These are phyloP conservation scores for Kurtzmaniella quercitrusa DNA, from an alignment of 1,139 yeast species.

Conservation along the genomic window DNA sequence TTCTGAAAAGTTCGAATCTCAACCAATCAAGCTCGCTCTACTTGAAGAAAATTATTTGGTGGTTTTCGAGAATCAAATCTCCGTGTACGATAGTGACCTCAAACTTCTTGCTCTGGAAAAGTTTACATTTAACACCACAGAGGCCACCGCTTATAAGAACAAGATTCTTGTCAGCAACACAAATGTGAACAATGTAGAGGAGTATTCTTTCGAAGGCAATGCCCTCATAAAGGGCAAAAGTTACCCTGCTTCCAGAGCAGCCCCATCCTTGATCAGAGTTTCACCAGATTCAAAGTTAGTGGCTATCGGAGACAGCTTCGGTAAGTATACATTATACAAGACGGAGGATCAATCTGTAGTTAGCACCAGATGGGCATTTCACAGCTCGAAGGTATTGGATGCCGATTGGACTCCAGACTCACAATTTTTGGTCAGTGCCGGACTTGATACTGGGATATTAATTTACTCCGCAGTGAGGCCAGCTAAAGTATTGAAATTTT, in stretches of 20 bases:
- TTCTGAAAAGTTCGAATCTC: constrained; percentile 41
- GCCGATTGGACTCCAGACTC: constrained; percentile 79
- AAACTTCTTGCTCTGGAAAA: constrained; percentile 19
- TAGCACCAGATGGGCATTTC: constrained; percentile 95
- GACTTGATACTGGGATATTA: constrained; percentile 77
- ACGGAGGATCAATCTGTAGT: constrained; percentile 51
- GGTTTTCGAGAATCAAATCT: constrained; percentile 45
- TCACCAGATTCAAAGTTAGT: constrained; percentile 67
- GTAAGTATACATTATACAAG: constrained; percentile 73
- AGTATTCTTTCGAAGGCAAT: constrained; percentile 14
- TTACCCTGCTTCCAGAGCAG: constrained; percentile 53
- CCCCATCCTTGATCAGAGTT: constrained; percentile 58
- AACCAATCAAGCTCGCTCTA: constrained; percentile 56
- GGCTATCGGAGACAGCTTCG: constrained; percentile 85
- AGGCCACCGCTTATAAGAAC: constrained; percentile 27
- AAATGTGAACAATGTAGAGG: constrained; percentile 29
- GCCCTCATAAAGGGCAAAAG: constrained; percentile 14
- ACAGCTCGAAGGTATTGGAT: constrained; percentile 72
- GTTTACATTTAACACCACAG: constrained; percentile 37
- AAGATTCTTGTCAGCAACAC: constrained; percentile 50
- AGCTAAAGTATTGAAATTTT: constrained; percentile 63
- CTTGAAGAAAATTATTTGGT: constrained; percentile 31
- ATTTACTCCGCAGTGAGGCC: constrained; percentile 79
- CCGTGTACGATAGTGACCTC: constrained; percentile 22
- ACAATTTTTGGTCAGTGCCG: constrained; percentile 69